phyloP scores from a whole-genome alignment of 345 rosid species.

The Corymbia maculata region DNA sequence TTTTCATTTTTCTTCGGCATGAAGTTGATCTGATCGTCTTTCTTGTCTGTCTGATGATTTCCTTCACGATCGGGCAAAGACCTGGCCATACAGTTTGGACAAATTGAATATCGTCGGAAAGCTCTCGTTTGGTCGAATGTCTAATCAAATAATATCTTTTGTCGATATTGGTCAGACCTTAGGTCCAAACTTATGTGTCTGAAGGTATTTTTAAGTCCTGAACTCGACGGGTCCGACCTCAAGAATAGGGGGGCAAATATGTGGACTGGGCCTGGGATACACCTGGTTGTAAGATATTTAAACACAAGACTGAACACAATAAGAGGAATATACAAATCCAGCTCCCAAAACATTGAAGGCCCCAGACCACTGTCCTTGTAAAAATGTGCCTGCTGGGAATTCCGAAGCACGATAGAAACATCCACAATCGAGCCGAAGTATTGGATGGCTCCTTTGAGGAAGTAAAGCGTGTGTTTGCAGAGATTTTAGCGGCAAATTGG shows the following conservation, averaged over 20 bases:
- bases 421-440: background rate
- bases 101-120: background rate
- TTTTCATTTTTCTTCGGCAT: too few relatives aligned
- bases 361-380: background rate
- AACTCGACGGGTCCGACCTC: background rate
- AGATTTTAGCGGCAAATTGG: too few relatives aligned
- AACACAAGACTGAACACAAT: background rate
- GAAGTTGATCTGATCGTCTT: background rate
- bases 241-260: background rate
- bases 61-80: background rate
- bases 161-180: background rate
- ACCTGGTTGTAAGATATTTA: background rate
- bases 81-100: background rate
- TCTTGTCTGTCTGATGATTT: background rate
- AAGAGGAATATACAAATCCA: background rate
- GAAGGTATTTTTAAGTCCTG: background rate
- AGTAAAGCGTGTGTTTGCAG: too few relatives aligned
- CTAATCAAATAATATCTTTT: background rate
- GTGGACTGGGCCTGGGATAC: background rate
- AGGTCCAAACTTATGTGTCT: background rate
- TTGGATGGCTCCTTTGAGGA: too few relatives aligned
- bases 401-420: background rate
- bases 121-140: background rate
- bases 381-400: background rate
- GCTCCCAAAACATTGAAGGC: background rate